Evolutionary conservation across 208 protist genomes (phyloP).

Genomic region (Trypanosoma congolense): DNA sequence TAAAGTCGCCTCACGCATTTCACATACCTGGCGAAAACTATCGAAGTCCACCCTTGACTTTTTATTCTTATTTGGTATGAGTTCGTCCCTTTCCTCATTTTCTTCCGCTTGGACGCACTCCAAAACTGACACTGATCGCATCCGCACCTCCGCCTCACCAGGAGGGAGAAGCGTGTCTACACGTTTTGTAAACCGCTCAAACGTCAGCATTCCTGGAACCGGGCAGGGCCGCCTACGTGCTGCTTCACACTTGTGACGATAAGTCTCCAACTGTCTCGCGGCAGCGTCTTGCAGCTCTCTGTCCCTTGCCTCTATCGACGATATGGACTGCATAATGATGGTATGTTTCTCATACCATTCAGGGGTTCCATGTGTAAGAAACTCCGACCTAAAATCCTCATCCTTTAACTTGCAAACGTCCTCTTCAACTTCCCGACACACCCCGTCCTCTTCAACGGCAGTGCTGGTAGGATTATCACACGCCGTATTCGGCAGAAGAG

Average conservation of each 20-base stretch:
- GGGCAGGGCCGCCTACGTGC: neutral
- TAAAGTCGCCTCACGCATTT: conserved; percentile 4
- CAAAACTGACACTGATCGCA: no score
- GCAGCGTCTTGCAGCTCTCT: conserved; percentile 18
- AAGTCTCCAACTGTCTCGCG: conserved; percentile 3
- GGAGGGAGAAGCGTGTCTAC: conserved; percentile 35
- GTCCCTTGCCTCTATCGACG: conserved; percentile 31
- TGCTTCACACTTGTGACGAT: conserved; percentile 6
- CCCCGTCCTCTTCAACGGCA: no score
- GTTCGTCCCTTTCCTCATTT: no score
- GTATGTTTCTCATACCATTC: conserved; percentile 5
- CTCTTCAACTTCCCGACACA: no score
- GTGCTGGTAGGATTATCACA: no score
- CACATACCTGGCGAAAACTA: conserved; percentile 9
- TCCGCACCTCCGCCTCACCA: conserved; percentile 20
- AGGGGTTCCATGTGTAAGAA: neutral
- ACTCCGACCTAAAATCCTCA: neutral
- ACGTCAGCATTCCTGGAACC: conserved; percentile 26
- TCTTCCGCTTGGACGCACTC: no score
- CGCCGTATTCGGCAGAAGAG: neutral
- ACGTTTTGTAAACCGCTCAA: conserved; percentile 47
- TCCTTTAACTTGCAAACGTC: no score
- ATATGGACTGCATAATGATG: conserved; percentile 33
- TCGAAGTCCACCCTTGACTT: conserved; percentile 15
- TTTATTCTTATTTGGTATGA: no score